Evolutionary conservation across 805 yeast genomes (phyloP).

Genomic region (Candida suzukii): DNA sequence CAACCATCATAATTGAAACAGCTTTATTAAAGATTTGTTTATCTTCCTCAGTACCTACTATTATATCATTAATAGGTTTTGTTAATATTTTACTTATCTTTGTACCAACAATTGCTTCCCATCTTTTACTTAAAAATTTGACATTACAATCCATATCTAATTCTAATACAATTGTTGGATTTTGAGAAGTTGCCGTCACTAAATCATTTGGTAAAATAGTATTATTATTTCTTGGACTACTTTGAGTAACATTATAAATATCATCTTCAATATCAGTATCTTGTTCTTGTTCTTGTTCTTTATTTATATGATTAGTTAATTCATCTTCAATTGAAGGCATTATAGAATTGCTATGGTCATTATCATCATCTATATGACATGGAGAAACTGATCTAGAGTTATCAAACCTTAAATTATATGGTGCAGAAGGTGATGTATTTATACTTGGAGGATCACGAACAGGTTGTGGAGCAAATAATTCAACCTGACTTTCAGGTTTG

Average conservation of each 20-base stretch:
- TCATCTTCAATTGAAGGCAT: not conserved
- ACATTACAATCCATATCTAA: slow-evolving; percentile 73
- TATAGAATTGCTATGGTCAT: too few species aligned
- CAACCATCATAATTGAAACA: slow-evolving; percentile 58
- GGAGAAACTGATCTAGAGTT: slow-evolving; percentile 3
- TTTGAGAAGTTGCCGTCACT: slow-evolving; percentile 55
- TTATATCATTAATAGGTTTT: slow-evolving; percentile 53
- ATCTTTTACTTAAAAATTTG: slow-evolving; percentile 64
- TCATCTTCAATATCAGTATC: slow-evolving; percentile 1
- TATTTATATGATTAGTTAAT: not conserved
- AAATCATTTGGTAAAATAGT: slow-evolving; percentile 30
- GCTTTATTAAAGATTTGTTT: slow-evolving; percentile 63
- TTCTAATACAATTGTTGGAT: slow-evolving; percentile 77
- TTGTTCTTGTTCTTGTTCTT: not conserved
- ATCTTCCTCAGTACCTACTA: slow-evolving; percentile 62
- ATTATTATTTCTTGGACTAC: not conserved
- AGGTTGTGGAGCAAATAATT: not conserved
- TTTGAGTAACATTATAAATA: slow-evolving; percentile 1
- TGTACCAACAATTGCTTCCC: slow-evolving; percentile 77
- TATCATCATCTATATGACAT: not conserved
- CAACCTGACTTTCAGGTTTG: too few species aligned
- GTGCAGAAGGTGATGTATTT: not conserved
- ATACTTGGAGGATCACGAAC: too few species aligned
- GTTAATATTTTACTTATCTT: slow-evolving; percentile 43
- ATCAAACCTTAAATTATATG: not conserved